A percentile compares a stretch with the other conserved stretches of the same genome.
phyloP scores from a whole-genome alignment of 1,284 basidiomycete genomes.

The Papiliotrema fonsecae region DNA sequence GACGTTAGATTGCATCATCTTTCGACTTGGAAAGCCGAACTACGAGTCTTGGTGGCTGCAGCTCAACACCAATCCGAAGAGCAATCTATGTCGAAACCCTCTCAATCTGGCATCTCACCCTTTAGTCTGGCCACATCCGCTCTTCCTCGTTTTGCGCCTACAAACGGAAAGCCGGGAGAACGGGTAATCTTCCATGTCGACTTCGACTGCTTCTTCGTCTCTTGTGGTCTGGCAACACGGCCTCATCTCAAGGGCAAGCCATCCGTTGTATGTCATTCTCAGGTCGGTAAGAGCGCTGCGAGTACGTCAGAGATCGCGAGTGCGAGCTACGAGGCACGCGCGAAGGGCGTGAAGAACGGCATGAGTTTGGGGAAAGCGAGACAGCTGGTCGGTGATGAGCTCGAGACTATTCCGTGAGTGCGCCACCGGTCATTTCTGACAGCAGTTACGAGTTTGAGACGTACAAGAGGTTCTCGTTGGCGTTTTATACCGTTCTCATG shows the following conservation, averaged over 20 bases:
- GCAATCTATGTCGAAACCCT: slow-evolving; percentile 19
- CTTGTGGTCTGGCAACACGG: slow-evolving; percentile 71
- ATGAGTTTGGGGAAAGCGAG: slow-evolving; percentile 90
- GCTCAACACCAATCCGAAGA: slow-evolving; percentile 66
- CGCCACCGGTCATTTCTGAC: slow-evolving; percentile 42
- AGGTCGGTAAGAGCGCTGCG: slow-evolving; percentile 56
- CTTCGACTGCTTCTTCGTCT: slow-evolving; percentile 97
- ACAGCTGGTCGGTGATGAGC: slow-evolving; percentile 60
- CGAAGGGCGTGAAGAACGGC: slow-evolving; percentile 83
- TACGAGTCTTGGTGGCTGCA: slow-evolving; percentile 73
- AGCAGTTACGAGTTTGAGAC: slow-evolving; percentile 54
- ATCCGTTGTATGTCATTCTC: slow-evolving; percentile 90
- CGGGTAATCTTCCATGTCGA: slow-evolving; percentile 88
- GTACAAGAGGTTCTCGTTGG: slow-evolving; percentile 73
- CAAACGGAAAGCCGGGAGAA: slow-evolving; percentile 39
- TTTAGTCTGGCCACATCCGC: slow-evolving; percentile 22
- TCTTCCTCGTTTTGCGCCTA: slow-evolving; percentile 16
- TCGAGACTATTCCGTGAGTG: slow-evolving; percentile 83
- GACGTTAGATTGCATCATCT: slow-evolving; percentile 67
- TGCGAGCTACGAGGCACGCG: slow-evolving; percentile 86
- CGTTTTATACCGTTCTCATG: slow-evolving; percentile 91
- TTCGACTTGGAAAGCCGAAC: slow-evolving; percentile 86
- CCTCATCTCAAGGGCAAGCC: slow-evolving; percentile 79
- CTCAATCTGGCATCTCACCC: slow-evolving; percentile 11
- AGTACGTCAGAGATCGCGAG: slow-evolving; percentile 94